A percentile compares a stretch with the other conserved stretches of the same genome.
phyloP scores from a whole-genome alignment of 768 basidiomycete species.

The Dentipellis sp. region DNA sequence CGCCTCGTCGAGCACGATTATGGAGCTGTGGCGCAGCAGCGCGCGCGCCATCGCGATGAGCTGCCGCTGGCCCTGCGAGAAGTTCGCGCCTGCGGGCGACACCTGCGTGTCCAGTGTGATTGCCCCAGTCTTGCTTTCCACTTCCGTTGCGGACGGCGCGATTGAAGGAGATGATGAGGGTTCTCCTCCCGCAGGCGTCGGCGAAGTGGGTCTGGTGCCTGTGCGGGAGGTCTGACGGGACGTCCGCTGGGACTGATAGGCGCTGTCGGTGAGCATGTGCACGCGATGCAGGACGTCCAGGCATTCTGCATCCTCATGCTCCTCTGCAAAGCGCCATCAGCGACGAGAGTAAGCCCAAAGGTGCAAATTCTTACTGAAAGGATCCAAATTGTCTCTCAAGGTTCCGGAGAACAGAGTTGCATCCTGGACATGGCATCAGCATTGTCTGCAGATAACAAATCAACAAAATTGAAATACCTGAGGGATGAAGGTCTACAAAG shows the following conservation, averaged over 20 bases:
- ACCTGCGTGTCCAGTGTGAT: constrained; percentile 72
- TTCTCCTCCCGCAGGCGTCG: constrained; percentile 5
- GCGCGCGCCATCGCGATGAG: constrained; percentile 83
- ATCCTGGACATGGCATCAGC: constrained; percentile 23
- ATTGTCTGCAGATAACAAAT: neutral
- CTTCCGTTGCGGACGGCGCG: constrained; percentile 31
- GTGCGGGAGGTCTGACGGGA: constrained; percentile 41
- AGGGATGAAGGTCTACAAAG: constrained; percentile 63
- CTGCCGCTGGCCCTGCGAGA: constrained; percentile 89
- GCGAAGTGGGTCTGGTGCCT: constrained; percentile 32
- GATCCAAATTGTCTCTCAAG: constrained; percentile 66
- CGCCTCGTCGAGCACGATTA: constrained; percentile 77
- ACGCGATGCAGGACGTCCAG: constrained; percentile 76
- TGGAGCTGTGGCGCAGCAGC: constrained; percentile 56
- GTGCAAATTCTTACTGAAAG: constrained; percentile 44
- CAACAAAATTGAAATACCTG: constrained; percentile 11
- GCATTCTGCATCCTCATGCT: constrained; percentile 74
- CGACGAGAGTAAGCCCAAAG: neutral
- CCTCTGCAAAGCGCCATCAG: constrained; percentile 29
- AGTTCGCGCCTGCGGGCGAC: constrained; percentile 81
- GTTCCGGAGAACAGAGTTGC: constrained; percentile 78
- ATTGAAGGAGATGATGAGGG: neutral
- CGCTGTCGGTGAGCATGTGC: constrained; percentile 54
- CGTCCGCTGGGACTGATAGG: constrained; percentile 36
- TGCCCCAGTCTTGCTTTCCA: constrained; percentile 41